Conservation (phyloP, 2,329 filamentous ascomycete species). For the Cladophialophora yegresii region DNA sequence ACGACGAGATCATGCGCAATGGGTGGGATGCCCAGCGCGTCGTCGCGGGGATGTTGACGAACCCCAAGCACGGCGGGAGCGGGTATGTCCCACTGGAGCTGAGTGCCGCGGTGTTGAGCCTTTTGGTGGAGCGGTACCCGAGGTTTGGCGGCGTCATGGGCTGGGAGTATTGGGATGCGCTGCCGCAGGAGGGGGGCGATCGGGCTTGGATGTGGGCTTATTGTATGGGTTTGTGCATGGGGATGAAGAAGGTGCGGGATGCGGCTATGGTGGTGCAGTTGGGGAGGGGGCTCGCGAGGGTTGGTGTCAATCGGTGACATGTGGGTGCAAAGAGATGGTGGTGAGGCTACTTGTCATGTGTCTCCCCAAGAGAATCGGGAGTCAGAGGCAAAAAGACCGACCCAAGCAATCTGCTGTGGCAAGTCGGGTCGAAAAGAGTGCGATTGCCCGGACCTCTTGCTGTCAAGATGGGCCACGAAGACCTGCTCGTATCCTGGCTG, state of each 20-base stretch:
- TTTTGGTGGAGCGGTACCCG: conserved; percentile 62
- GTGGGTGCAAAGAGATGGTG: neutral
- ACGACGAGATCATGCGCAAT: conserved; percentile 46
- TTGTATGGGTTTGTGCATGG: conserved; percentile 60
- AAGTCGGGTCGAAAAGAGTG: no score
- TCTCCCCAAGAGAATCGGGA: no score
- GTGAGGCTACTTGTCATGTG: neutral
- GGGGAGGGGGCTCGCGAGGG: conserved; percentile 37
- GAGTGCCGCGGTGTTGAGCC: conserved; percentile 59
- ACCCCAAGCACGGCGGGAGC: conserved; percentile 67
- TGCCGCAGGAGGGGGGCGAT: conserved; percentile 56
- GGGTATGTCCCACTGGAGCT: conserved; percentile 64
- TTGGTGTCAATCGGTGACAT: conserved; percentile 22
- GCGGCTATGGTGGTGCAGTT: conserved; percentile 41
- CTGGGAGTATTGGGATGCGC: conserved; percentile 91
- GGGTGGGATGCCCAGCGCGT: conserved; percentile 75
- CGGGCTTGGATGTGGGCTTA: conserved; percentile 78
- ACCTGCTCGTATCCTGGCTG: neutral
- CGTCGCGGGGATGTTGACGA: conserved; percentile 79
- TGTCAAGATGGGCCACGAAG: no score
- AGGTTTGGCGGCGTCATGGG: conserved; percentile 86
- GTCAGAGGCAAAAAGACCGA: no score
- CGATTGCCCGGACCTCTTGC: no score
- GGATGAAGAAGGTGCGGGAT: conserved; percentile 45
- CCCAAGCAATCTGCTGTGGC: no score